Percentiles rank a stretch among this genome's conserved stretches.
phyloP scores from a whole-genome alignment of 768 basidiomycete genomes.

The Boletus subparvulus region DNA sequence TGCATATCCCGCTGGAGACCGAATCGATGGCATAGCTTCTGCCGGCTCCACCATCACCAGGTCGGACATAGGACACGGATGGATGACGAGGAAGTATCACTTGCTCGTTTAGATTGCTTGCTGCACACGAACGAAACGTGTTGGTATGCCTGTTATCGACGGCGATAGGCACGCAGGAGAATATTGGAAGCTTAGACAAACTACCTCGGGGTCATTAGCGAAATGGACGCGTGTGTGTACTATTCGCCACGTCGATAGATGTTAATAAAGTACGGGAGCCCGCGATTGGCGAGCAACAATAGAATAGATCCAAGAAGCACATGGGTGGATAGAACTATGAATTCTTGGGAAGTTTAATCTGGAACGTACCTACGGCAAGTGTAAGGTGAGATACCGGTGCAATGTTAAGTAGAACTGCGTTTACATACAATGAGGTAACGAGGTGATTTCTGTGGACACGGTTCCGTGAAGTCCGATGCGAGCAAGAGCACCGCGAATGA shows the following conservation, averaged over 20 bases:
- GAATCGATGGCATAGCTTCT: too few species aligned
- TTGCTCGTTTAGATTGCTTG: neutral
- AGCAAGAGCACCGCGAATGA: slow-evolving; percentile 78
- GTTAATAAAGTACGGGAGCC: neutral
- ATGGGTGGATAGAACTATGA: slow-evolving; percentile 10
- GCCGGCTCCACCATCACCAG: neutral
- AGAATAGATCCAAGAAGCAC: neutral
- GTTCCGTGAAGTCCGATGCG: slow-evolving; percentile 75
- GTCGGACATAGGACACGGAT: too few species aligned
- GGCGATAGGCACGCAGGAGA: neutral
- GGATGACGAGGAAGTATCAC: too few species aligned
- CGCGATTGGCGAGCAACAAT: neutral
- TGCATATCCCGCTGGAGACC: neutral
- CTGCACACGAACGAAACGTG: neutral
- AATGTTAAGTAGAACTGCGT: neutral
- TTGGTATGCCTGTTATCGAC: neutral
- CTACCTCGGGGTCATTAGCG: neutral
- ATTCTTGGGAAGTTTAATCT: slow-evolving; percentile 75
- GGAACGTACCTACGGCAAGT: slow-evolving; percentile 64
- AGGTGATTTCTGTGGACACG: slow-evolving; percentile 75
- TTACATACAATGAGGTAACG: slow-evolving; percentile 58
- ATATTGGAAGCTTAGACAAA: neutral
- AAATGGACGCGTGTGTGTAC: neutral
- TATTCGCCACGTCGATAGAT: too few species aligned
- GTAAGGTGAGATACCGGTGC: neutral